Base-by-base conservation (phyloP, 2,329 filamentous ascomycete species). In the Albophoma yamanashiensis region DNA sequence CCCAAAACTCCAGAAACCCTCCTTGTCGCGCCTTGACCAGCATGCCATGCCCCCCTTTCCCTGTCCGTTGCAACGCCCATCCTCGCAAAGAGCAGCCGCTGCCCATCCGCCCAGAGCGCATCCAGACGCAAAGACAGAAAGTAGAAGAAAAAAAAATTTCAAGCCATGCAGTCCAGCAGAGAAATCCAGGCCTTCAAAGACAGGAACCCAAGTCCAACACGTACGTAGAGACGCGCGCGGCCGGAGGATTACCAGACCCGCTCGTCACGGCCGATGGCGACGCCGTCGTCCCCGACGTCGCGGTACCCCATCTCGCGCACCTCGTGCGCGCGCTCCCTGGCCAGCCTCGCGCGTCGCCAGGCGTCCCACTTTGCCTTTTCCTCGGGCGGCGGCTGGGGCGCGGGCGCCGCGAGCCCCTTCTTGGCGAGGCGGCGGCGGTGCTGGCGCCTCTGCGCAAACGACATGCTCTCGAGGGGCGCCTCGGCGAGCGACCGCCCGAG, bases 341-440 rank as follows among this genome's bases (percentile, higher is more conserved):
- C 77, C 36, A 74, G 60, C 34, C 76, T 71, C 14, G 73, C 71
- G 34, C 69, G 69, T 36, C 73, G 73, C 80, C 80, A 82, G 2
- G 73, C 73, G 14, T 77, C 74, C 68, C 77, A 77, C 58, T 73
- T 76, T 3, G 72, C 73, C 65, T 67, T 70, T 43, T 80, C 74
- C 61, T 78, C 79, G 0, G 74, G 64, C 4, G 74, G 68, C 25
- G 64, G 62, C 25, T 73, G 70, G 4, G 68, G 69, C 64, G 74
- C 75, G 34, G 74, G 67, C 60, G 68, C 69, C 31, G 70, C 53
- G 2, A 81, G 69, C 1, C 78, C 79, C 67, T 72, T 77, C 69
- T 79, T 83, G 47, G 71, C 70, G 43, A 84, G 69, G 40, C 82
- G 74, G n/a, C 82, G 76, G 20, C 78, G 71, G 64, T 81, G 76